Evolutionary conservation across 192 early-diverging fungal genomes (phyloP), one percentile per base, ranked within the genome.

Genomic region (Glomus cerebriforme): DNA sequence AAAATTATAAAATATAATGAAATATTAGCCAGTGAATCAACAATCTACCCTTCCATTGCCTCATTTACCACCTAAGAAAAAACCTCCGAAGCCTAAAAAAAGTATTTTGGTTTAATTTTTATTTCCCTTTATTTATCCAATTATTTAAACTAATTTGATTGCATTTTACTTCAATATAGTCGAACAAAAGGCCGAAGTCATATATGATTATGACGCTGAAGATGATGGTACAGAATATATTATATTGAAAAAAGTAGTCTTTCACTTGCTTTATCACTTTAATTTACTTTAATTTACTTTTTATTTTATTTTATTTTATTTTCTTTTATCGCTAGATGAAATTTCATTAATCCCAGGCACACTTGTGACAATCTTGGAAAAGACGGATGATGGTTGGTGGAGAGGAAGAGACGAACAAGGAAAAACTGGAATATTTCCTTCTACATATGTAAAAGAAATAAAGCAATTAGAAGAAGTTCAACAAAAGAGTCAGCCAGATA

Each of bases 321-420:
- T 29, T 58, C 24, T 75, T 49, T 45, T 49, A 69, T 39, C 26
- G 27, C 9, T 83, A 87, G 89, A 88, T 66, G 89, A 90, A 62
- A 80, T 90, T 29, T 71, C 80, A 7, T 43, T 90, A 7, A 70
- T 79, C 26, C 81, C 83, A 72, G 87, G 86, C n/a, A 81, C 81
- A 49, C 81, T 82, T 26, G 66, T 90, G 32, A 79, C 81, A 24
- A 85, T 88, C 29, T 76, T 84, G 4, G 86, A 88, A 35, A 85
- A 85, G 72, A 76, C 81, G 60, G 85, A 90, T 49, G 81, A 83
- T 43, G 87, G 86, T 24, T 90, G 89, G 89, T 90, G 86, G 87
- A 82, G 66, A 60, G 89, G 89, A 32, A 81, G 62, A 72, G 86
- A 85, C 73, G 87, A 90, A 72, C 81, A 84, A 59, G 86, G 86